phyloP scores from a whole-genome alignment of 495 filamentous ascomycete genomes.

The Penicillium longicatenatum region DNA sequence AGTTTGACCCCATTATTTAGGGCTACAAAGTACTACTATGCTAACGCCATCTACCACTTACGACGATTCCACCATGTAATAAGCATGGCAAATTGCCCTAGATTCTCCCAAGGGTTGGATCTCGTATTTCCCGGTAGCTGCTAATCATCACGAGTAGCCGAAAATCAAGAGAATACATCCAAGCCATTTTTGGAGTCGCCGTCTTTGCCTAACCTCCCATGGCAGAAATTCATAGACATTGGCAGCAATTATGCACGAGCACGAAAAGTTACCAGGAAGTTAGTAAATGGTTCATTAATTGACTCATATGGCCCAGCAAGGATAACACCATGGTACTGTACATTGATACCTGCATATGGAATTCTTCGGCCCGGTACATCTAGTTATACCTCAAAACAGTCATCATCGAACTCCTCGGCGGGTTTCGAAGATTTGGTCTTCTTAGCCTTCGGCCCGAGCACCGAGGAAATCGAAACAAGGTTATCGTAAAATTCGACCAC shows the following conservation, averaged over 20 bases:
- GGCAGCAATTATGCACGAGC: too few species aligned
- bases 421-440: conserved; percentile 10
- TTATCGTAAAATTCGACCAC: conserved; percentile 84
- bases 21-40: not conserved
- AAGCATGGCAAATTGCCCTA: too few species aligned
- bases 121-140: too few species aligned
- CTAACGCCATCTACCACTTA: too few species aligned
- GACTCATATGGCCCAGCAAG: not conserved
- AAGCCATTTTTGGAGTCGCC: too few species aligned
- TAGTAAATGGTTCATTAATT: not conserved
- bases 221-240: too few species aligned
- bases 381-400: conserved; percentile 26
- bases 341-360: conserved; percentile 1
- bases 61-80: too few species aligned
- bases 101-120: too few species aligned
- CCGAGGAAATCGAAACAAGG: conserved; percentile 57
- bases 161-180: too few species aligned
- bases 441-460: conserved; percentile 34
- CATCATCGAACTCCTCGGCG: conserved; percentile 39
- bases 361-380: not conserved
- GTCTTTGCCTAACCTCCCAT: too few species aligned
- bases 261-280: too few species aligned
- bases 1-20: not conserved
- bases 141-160: too few species aligned
- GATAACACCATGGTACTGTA: conserved; percentile 9